phyloP scores from a whole-genome alignment of 768 basidiomycete genomes.

The Serendipita indica region DNA sequence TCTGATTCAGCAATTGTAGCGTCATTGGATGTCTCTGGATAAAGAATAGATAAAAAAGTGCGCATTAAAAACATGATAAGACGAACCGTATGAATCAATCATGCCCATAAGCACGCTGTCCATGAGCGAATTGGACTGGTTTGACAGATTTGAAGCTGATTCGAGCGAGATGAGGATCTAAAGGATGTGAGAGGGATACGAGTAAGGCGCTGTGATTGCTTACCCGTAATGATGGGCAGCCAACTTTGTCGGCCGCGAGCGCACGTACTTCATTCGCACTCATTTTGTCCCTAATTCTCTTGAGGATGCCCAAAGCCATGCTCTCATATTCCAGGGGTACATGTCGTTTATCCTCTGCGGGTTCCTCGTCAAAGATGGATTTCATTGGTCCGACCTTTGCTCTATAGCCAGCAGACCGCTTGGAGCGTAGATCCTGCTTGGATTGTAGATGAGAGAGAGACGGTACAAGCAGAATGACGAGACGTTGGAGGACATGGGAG shows the following conservation, averaged over 20 bases:
- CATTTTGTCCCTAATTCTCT: constrained; percentile 35
- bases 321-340: constrained; percentile 36
- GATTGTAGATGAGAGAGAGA: constrained; percentile 28
- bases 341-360: background rate
- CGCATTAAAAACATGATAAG: background rate
- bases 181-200: constrained; percentile 11
- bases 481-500: constrained; percentile 73
- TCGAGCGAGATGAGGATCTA: constrained; percentile 79
- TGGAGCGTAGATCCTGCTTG: constrained; percentile 45
- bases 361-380: constrained; percentile 45
- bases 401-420: constrained; percentile 72
- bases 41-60: background rate
- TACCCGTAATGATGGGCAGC: constrained; percentile 64
- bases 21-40: background rate
- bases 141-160: constrained; percentile 43
- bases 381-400: constrained; percentile 66
- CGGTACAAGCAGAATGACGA: constrained; percentile 66
- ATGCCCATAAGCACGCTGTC: constrained; percentile 67
- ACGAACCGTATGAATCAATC: constrained; percentile 24
- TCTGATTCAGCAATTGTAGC: constrained; percentile 44
- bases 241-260: constrained; percentile 58
- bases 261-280: constrained; percentile 62
- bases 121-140: constrained; percentile 56
- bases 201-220: constrained; percentile 12
- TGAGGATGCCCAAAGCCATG: constrained; percentile 33